A percentile compares a stretch with the other conserved stretches of the same genome.
Evolutionary conservation across 495 filamentous ascomycete species (phyloP).

Genomic region (Bathelium albidoporum): DNA sequence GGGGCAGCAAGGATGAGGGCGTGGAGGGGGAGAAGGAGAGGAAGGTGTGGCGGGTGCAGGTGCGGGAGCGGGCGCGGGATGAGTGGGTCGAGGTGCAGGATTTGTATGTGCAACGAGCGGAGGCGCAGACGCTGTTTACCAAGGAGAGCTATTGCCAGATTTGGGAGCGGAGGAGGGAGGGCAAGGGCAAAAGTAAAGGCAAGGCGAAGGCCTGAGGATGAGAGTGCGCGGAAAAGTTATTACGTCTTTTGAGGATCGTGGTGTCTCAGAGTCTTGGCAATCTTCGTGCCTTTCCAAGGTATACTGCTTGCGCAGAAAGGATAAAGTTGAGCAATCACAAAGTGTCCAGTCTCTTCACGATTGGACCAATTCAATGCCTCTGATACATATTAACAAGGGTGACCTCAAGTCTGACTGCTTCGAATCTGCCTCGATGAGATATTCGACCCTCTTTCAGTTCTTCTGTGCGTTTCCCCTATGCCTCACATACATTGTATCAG

Average conservation of each 20-base stretch:
- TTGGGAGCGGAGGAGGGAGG: slow-evolving; percentile 72
- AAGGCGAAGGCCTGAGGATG: slow-evolving; percentile 4
- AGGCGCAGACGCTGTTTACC: slow-evolving; percentile 78
- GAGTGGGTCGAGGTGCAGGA: slow-evolving; percentile 95
- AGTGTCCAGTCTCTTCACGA: no score
- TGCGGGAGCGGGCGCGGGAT: slow-evolving; percentile 47
- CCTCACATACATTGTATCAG: no score
- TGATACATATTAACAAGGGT: no score
- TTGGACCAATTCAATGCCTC: no score
- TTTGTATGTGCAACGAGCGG: slow-evolving; percentile 77
- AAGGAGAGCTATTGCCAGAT: slow-evolving; percentile 92
- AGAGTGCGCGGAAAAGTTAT: background rate
- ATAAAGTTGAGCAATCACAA: no score
- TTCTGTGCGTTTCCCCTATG: no score
- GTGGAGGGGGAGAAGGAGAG: slow-evolving; percentile 72
- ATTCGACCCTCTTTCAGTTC: no score
- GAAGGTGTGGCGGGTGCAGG: slow-evolving; percentile 66
- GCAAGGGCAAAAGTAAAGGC: slow-evolving; percentile 12
- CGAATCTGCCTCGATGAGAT: no score
- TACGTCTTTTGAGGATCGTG: background rate
- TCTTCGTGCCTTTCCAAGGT: background rate
- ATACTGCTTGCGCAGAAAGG: no score
- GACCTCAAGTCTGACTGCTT: no score
- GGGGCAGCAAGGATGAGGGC: slow-evolving; percentile 53
- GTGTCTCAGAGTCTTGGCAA: background rate